These are phyloP conservation scores for Dothidotthia symphoricarpi DNA, from an alignment of 2,329 filamentous ascomycete genomes.

Conservation along the genomic window DNA sequence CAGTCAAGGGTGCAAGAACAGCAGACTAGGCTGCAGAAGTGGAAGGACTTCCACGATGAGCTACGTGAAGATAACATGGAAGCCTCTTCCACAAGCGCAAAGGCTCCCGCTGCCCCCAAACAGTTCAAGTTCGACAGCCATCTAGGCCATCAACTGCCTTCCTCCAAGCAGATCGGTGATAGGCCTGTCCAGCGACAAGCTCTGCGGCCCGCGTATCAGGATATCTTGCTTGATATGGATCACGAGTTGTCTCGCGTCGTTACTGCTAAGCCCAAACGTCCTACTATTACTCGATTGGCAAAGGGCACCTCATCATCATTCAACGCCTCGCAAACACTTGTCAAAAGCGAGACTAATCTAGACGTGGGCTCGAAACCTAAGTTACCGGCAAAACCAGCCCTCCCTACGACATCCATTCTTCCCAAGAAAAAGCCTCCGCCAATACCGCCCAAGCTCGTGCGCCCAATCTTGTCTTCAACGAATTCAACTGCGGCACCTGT, in stretches of 20 bases:
- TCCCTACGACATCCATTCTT: constrained; percentile 10
- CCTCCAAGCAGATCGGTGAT: constrained; percentile 9
- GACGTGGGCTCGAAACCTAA: constrained; percentile 2
- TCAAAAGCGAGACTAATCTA: constrained; percentile 16
- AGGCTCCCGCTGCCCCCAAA: constrained; percentile 5
- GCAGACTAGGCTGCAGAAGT: constrained; percentile 65
- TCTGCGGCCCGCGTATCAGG: constrained; percentile 20
- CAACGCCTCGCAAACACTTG: constrained; percentile 17
- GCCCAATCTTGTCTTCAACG: too few relatives aligned
- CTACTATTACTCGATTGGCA: constrained; percentile 10
- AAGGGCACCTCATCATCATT: constrained; percentile 25
- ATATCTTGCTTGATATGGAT: constrained; percentile 35
- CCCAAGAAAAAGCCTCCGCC: constrained; percentile 13
- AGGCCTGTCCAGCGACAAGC: constrained; percentile 7
- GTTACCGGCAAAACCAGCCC: too few relatives aligned
- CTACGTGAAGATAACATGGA: constrained; percentile 16
- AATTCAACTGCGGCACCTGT: too few relatives aligned
- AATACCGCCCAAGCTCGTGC: too few relatives aligned
- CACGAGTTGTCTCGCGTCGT: constrained; percentile 23
- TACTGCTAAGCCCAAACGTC: constrained; percentile 16
- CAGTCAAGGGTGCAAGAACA: constrained; percentile 67
- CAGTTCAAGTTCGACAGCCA: constrained; percentile 37
- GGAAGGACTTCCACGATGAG: constrained; percentile 65
- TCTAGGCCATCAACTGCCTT: constrained; percentile 28
- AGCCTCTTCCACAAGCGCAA: constrained; percentile 1